phyloP scores from a whole-genome alignment of 2,329 filamentous ascomycete genomes.

The Colletotrichum kahawae region DNA sequence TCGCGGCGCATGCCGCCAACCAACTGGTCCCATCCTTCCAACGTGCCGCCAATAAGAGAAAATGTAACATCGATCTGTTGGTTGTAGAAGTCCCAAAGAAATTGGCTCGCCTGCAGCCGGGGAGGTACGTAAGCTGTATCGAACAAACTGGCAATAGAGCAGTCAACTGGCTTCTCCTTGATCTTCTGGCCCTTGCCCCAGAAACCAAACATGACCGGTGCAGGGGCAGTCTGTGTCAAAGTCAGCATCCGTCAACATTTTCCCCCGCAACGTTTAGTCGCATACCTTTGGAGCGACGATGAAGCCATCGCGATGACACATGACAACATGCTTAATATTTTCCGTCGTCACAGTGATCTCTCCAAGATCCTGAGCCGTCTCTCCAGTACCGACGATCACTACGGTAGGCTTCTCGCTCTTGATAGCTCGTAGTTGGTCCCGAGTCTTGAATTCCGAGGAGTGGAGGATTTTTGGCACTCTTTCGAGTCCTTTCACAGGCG shows the following conservation, averaged over 20 bases:
- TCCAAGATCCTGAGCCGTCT: constrained; percentile 50
- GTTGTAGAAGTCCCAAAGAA: constrained; percentile 45
- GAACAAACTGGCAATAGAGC: constrained; percentile 52
- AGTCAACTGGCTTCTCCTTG: constrained; percentile 47
- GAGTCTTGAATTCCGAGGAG: constrained; percentile 47
- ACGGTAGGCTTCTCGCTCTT: constrained; percentile 36
- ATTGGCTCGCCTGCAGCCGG: constrained; percentile 43
- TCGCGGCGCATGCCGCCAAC: constrained; percentile 44
- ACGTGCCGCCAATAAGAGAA: constrained; percentile 48
- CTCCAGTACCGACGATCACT: constrained; percentile 49
- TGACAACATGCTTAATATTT: constrained; percentile 42
- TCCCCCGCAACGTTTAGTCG: too few species aligned
- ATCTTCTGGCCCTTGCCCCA: background rate
- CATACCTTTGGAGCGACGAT: constrained; percentile 49
- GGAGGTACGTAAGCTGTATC: constrained; percentile 56
- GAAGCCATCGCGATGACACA: constrained; percentile 53
- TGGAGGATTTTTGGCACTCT: constrained; percentile 42
- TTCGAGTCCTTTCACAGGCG: constrained; percentile 43
- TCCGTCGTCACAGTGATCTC: constrained; percentile 48
- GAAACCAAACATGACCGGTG: constrained; percentile 13
- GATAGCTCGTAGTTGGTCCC: constrained; percentile 43
- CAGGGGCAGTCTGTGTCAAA: constrained; percentile 3
- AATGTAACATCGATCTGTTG: constrained; percentile 48
- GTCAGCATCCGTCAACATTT: background rate
- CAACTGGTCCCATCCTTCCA: constrained; percentile 52